phyloP scores from a whole-genome alignment of 148 eudicot genomes.

The Camellia lanceoleosa region DNA sequence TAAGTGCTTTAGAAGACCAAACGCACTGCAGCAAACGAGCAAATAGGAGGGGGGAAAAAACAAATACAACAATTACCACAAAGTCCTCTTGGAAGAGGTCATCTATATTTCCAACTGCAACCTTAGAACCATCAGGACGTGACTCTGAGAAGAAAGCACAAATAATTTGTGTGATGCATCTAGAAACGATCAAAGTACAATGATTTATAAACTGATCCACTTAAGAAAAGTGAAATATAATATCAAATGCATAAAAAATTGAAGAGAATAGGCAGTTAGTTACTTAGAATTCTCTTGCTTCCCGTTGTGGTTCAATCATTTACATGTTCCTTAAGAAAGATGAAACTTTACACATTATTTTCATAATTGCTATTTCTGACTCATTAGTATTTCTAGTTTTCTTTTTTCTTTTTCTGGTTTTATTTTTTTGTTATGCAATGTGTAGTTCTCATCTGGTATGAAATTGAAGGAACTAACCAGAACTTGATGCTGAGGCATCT shows the following conservation, averaged over 20 bases:
- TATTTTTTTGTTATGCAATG: neutral
- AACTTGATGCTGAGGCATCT: slow-evolving; percentile 19
- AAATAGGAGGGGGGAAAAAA: neutral
- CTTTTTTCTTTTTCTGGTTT: neutral
- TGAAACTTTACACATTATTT: neutral
- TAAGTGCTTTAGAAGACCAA: neutral
- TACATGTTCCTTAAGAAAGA: neutral
- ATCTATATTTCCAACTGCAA: slow-evolving; percentile 30
- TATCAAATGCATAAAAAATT: neutral
- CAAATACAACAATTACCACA: slow-evolving; percentile 35
- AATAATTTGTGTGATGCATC: slow-evolving; percentile 6
- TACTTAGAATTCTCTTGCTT: neutral
- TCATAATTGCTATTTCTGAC: neutral
- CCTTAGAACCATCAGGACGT: slow-evolving; percentile 23
- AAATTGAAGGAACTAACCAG: slow-evolving; percentile 45
- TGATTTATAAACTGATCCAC: neutral
- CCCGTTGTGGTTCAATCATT: neutral
- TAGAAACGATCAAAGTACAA: neutral
- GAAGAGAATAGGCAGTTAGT: neutral
- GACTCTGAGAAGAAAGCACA: slow-evolving; percentile 34
- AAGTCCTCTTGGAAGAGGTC: slow-evolving; percentile 32
- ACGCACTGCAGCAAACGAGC: neutral
- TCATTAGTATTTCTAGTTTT: neutral
- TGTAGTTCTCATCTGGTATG: neutral
- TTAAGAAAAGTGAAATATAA: neutral